A percentile compares a stretch with the other conserved stretches of the same genome.
phyloP scores from a whole-genome alignment of 257 asterid species.

The Rubia yunnanensis region DNA sequence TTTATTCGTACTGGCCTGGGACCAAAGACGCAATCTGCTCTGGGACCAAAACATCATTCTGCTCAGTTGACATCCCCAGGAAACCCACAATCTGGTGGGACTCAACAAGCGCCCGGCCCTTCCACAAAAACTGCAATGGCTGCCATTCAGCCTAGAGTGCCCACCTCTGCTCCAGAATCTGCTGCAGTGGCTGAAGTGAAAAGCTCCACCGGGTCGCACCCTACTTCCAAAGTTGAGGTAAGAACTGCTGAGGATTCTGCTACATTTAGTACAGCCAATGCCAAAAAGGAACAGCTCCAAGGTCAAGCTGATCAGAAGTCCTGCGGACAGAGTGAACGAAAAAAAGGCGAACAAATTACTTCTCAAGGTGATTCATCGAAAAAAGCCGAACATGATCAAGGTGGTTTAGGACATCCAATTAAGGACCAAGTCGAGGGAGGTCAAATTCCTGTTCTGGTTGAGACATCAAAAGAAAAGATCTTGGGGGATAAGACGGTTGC shows the following conservation, averaged over 20 bases:
- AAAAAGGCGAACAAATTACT: constrained; percentile 7
- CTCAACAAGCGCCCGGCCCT: constrained; percentile 28
- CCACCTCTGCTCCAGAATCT: constrained; percentile 15
- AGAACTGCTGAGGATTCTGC: constrained; percentile 16
- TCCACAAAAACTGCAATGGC: constrained; percentile 27
- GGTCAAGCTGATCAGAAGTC: constrained; percentile 13
- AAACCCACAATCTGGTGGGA: constrained; percentile 25
- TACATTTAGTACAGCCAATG: constrained; percentile 18
- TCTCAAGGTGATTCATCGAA: background rate
- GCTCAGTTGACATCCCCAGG: constrained; percentile 28
- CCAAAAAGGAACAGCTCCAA: constrained; percentile 18
- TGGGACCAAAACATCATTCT: constrained; percentile 5
- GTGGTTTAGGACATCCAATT: constrained; percentile 19
- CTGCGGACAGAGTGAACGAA: constrained; percentile 9
- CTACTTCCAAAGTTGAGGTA: constrained; percentile 14
- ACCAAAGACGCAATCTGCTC: constrained; percentile 38
- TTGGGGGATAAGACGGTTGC: constrained; percentile 22
- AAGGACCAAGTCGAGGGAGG: constrained; percentile 21
- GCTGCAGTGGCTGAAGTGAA: constrained; percentile 5
- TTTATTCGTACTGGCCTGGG: constrained; percentile 55
- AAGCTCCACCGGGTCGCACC: too few species aligned
- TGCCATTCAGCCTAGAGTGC: constrained; percentile 18
- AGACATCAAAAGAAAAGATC: constrained; percentile 19
- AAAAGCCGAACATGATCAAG: constrained; percentile 22
- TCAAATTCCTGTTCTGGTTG: constrained; percentile 24